Evolutionary conservation across 208 protist species (phyloP).

Genomic region (Trypanosomatidae sp.): DNA sequence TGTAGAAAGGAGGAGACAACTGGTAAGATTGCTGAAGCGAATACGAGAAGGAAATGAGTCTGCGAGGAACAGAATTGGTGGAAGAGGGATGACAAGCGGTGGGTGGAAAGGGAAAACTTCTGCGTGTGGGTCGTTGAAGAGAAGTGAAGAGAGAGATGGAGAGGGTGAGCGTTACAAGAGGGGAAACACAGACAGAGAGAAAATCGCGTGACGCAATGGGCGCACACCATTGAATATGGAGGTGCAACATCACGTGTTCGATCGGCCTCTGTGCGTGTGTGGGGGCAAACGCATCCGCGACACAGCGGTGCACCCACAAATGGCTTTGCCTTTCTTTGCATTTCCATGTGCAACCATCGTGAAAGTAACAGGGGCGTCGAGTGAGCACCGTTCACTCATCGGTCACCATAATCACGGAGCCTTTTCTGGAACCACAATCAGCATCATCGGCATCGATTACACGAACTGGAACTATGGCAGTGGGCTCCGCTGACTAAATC

Average conservation of each 20-base stretch:
- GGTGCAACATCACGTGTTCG: background rate
- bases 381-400: background rate
- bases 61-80: background rate
- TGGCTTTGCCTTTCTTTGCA: background rate
- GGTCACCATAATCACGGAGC: background rate
- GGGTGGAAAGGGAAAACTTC: background rate
- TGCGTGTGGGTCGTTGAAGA: background rate
- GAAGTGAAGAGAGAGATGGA: background rate
- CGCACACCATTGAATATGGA: background rate
- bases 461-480: background rate
- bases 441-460: background rate
- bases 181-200: background rate
- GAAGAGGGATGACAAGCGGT: background rate
- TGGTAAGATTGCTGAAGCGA: background rate
- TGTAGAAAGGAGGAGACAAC: background rate
- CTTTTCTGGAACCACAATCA: background rate
- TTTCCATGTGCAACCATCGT: background rate
- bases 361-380: background rate
- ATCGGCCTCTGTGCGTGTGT: background rate
- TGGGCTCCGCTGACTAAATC: background rate
- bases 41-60: background rate
- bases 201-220: background rate
- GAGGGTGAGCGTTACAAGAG: background rate
- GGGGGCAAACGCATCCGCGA: background rate
- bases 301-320: background rate